Base-by-base conservation (phyloP, 225 moss, liverwort and hornwort species). In the Marchantia polymorpha region DNA sequence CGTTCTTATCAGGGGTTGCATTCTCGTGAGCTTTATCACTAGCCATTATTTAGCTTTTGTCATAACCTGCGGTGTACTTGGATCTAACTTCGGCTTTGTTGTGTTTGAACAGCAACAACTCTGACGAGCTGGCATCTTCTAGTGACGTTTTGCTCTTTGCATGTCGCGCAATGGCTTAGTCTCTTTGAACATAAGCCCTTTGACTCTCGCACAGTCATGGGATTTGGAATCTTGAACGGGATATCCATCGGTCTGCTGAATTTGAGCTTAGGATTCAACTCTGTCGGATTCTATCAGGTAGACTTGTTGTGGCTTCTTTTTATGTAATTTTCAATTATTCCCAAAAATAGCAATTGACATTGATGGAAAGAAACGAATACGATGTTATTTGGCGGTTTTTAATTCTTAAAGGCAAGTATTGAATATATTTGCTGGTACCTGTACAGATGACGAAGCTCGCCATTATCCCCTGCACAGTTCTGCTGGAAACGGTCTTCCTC, bases 231-330 rank as follows among this genome's bases (percentile, higher is more conserved):
- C 11, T 75, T 89, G 49, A 89, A 89, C 63, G 89, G 89, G 51
- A 89, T 86, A 59, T 89, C 96, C 54, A 97, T 97, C 68, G 96
- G 96, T 74, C 83, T 97, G 66, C 86, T 97, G 30, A 97, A 97
- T 81, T 84, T 97, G 84, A 97, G 96, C 87, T 83, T 97, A 80
- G 96, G 96, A 78, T 97, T 97, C 77, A 97, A 97, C 87, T 97
- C 96, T 74, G 96, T 97, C 51, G 96, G 96, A 56, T 97, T 97
- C 81, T 97, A 97, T 88, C 96, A 97, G 91, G 96, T 94, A 84
- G 80, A 4, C n/a, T 75, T 31, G 31, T 25, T 23, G 4, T 71
- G 47, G 16, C 51, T 49, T 19, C 47, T 71, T 29, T 71, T 69
- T 51, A 50, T 4, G 11, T 39, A 39, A 39, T 39, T 2, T 39